Conservation (phyloP, 1,139 yeast species). For the Scheffersomyces illinoinensis region DNA sequence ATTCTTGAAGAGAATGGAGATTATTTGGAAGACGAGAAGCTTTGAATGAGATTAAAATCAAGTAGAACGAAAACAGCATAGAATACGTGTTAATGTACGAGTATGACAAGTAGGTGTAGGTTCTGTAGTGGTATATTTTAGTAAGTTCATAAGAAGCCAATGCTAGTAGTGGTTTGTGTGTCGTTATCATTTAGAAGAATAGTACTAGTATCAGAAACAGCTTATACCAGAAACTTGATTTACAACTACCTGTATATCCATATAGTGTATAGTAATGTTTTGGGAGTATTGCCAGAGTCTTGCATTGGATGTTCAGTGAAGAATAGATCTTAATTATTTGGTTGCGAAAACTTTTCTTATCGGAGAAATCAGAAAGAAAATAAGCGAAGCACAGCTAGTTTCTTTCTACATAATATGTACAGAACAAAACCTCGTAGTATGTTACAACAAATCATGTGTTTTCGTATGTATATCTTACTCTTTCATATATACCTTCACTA, state of each 20-base stretch:
- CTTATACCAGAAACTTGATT: no score
- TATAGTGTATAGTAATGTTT: not conserved
- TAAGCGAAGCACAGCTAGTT: not conserved
- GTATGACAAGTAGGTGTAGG: not conserved
- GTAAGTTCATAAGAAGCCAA: no score
- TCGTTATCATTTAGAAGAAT: no score
- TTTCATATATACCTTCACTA: no score
- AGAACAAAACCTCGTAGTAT: no score
- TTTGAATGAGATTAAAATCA: not conserved
- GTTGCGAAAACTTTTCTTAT: not conserved
- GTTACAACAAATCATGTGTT: no score
- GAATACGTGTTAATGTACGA: not conserved
- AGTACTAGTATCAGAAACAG: no score
- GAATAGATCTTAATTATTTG: not conserved
- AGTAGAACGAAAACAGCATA: not conserved
- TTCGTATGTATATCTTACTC: not conserved
- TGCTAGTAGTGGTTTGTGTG: no score
- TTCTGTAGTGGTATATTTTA: not conserved
- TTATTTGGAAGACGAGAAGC: constrained; percentile 10
- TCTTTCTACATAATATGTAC: not conserved
- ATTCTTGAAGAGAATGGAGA: constrained; percentile 57
- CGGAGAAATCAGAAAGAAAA: not conserved
- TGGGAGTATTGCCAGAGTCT: not conserved
- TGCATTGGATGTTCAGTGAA: not conserved
- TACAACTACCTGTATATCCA: no score